Evolutionary conservation across 1,284 basidiomycete species (phyloP), one percentile per base, ranked within the genome.

Genomic region (Fomes fomentarius): DNA sequence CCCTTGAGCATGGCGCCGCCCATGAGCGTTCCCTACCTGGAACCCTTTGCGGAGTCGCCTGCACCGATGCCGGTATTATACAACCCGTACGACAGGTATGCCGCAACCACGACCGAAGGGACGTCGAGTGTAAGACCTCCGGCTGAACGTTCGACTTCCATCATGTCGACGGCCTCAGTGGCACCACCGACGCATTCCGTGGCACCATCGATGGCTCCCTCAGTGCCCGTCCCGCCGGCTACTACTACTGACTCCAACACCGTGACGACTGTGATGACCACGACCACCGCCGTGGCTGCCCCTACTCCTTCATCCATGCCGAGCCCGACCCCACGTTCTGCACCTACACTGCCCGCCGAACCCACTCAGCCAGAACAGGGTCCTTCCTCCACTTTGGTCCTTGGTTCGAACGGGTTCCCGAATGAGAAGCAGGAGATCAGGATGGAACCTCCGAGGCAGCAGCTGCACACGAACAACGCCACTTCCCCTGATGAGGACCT

Each of bases 341-440:
- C n/a, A n/a, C n/a, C n/a, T n/a, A n/a, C n/a, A n/a, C n/a, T n/a
- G n/a, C n/a, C n/a, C n/a, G n/a, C n/a, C n/a, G n/a, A n/a, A n/a
- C n/a, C n/a, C n/a, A n/a, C n/a, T n/a, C n/a, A n/a, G n/a, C n/a
- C n/a, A n/a, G n/a, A n/a, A n/a, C n/a, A n/a, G n/a, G n/a, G n/a
- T n/a, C n/a, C n/a, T n/a, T n/a, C n/a, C n/a, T n/a, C n/a, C n/a
- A n/a, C n/a, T n/a, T n/a, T n/a, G n/a, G 30, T 22, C 8, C 15
- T 35, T 26, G 44, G 50, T 24, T 31, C 50, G 28, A 47, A 47
- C 38, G 44, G 35, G n/a, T 52, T 41, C 31, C 50, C 44, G 26
- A 38, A 31, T 25, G 50, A 52, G 50, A 52, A 52, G 50, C 21
- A 37, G 38, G 50, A 52, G 30, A 33, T 53, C 28, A 33, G 45